Evolutionary conservation across 208 protist species (phyloP).

Genomic region (Wallacemonas sp.): DNA sequence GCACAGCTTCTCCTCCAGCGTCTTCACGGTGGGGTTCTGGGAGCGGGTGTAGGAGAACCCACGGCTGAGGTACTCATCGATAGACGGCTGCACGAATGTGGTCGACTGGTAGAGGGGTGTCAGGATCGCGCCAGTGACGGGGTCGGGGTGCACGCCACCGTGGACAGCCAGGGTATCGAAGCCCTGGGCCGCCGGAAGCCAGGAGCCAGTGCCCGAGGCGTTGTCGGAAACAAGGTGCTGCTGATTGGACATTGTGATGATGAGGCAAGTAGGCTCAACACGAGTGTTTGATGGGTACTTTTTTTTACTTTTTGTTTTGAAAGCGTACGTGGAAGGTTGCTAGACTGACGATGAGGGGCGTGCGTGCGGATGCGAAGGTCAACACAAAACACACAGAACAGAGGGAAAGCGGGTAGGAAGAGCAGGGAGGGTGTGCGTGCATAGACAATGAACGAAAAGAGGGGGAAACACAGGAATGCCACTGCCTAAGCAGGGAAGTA

Average conservation of each 20-base stretch:
- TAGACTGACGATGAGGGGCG: no score
- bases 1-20: constrained; percentile 90
- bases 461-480: no score
- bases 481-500: no score
- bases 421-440: neutral
- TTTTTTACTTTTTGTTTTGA: no score
- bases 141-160: constrained; percentile 78
- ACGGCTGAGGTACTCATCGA: constrained; percentile 73
- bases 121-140: constrained; percentile 85
- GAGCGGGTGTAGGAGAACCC: constrained; percentile 93
- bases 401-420: constrained; percentile 14
- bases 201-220: constrained; percentile 64
- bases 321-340: no score
- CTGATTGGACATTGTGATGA: constrained; percentile 47
- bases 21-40: constrained; percentile 93
- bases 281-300: no score
- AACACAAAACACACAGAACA: neutral
- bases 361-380: no score
- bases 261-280: no score
- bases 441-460: neutral
- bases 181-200: constrained; percentile 60
- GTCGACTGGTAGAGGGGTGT: constrained; percentile 88
- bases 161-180: constrained; percentile 86
- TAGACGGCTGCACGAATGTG: constrained; percentile 90
- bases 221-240: constrained; percentile 80